Base-by-base conservation (phyloP, 2,329 filamentous ascomycete genomes). In the Penicillium thymicola region DNA sequence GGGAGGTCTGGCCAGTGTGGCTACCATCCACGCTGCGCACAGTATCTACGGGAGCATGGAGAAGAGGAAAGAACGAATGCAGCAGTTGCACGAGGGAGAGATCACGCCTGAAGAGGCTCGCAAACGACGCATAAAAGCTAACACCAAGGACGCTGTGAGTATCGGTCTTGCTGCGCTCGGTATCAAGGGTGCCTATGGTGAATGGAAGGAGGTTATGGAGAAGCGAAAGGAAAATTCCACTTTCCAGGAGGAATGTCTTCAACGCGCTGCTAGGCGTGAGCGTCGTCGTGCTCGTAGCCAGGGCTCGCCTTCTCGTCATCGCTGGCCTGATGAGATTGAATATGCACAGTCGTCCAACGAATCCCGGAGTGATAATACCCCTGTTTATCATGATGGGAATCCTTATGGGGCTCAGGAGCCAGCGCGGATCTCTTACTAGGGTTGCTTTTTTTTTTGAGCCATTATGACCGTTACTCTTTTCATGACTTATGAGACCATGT, bases 1-100 rank as follows among this genome's bases (percentile, higher is more conserved):
- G 62, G 82, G 85, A 53, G 85, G 86, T 60, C 76, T 89, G 57
- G 86, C 86, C 52, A 85, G 84, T 55, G 81, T 89, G 57, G 86
- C 86, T 37, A 88, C 86, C 28, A 87, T 89, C 60, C 85, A 89
- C 73, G 86, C 86, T 25, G 86, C 84, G 14, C 85, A 89, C 69
- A 82, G 80, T 59, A 78, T 89, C 53, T 85, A 87, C 72, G 78
- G 81, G 60, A 83, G 81, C 65, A 81, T 87, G 76, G 83, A 86
- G 63, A 85, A 85, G 58, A 82, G 85, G 55, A 81, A 88, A 60
- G 80, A 84, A 63, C 79, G 85, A 47, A 79, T 80, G 67, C 79
- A 82, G 65, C 75, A 83, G 51, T 79, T 89, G n/a, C 75, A 78
- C 30, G 82, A 87, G 61, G 86, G 85, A 45, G 81, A 86, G 65